phyloP scores from a whole-genome alignment of 495 filamentous ascomycete genomes.

The Hypoxylon cercidicola region DNA sequence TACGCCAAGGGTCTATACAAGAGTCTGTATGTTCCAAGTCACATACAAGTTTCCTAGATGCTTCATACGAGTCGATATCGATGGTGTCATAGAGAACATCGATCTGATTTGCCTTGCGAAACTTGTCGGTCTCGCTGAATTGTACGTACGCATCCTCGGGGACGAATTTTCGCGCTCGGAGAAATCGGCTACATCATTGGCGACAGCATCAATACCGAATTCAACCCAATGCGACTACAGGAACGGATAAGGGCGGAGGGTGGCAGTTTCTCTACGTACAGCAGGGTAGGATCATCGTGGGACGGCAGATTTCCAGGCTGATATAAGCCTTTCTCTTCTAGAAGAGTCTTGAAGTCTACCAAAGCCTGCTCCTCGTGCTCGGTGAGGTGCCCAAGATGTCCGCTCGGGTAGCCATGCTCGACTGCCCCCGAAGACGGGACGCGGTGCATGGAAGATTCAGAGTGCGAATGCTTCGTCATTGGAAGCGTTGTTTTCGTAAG shows the following conservation, averaged over 20 bases:
- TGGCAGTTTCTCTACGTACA: conserved; percentile 63
- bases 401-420: conserved; percentile 66
- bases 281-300: conserved; percentile 83
- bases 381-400: conserved; percentile 79
- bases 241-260: neutral
- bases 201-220: conserved; percentile 22
- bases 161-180: conserved; percentile 80
- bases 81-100: conserved; percentile 79
- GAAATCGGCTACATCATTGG: conserved; percentile 68
- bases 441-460: conserved; percentile 39
- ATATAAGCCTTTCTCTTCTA: conserved; percentile 73
- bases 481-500: conserved; percentile 13
- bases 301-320: conserved; percentile 64
- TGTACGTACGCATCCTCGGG: conserved; percentile 79
- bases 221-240: conserved; percentile 8
- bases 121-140: conserved; percentile 89
- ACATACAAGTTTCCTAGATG: conserved; percentile 77
- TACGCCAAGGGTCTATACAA: conserved; percentile 2
- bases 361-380: conserved; percentile 73
- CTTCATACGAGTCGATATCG: conserved; percentile 82
- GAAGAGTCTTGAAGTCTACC: conserved; percentile 71
- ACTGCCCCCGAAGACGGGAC: conserved; percentile 46
- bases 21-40: neutral
- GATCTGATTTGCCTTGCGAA: conserved; percentile 82
- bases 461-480: conserved; percentile 37